These are phyloP conservation scores for Lodderomyces elongisporus DNA, from an alignment of 1,139 yeast species.

Conservation along the genomic window DNA sequence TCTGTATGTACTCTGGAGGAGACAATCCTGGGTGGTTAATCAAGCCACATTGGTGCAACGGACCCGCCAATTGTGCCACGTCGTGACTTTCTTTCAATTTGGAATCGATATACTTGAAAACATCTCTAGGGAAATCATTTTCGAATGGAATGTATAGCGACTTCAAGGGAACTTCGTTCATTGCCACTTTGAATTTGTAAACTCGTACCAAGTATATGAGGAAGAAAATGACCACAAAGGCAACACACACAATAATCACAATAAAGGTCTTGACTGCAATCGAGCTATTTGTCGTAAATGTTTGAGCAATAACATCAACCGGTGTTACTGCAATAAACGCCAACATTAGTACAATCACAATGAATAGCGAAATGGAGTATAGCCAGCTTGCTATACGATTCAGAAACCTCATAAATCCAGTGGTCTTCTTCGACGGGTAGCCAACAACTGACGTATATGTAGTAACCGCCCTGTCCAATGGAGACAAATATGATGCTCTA, in stretches of 20 bases:
- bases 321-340: constrained; percentile 66
- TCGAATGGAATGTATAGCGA: constrained; percentile 61
- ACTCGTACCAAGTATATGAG: constrained; percentile 50
- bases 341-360: constrained; percentile 46
- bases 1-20: constrained; percentile 38
- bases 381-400: constrained; percentile 43
- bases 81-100: constrained; percentile 42
- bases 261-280: constrained; percentile 61
- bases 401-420: constrained; percentile 24
- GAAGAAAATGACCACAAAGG: constrained; percentile 47
- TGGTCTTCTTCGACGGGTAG: constrained; percentile 2
- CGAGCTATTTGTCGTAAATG: constrained; percentile 44
- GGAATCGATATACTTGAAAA: constrained; percentile 32
- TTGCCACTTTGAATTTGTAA: constrained; percentile 50
- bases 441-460: constrained; percentile 5
- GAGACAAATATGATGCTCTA: background rate
- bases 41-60: constrained; percentile 31
- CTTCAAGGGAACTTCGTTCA: constrained; percentile 71
- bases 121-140: constrained; percentile 55
- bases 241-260: constrained; percentile 67
- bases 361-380: constrained; percentile 50
- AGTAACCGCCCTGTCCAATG: constrained; percentile 6
- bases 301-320: constrained; percentile 69
- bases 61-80: constrained; percentile 48
- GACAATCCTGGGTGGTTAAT: constrained; percentile 65